These are phyloP conservation scores for Dendrobium catenatum DNA, from an alignment of 106 monocot genomes.

Conservation along the genomic window DNA sequence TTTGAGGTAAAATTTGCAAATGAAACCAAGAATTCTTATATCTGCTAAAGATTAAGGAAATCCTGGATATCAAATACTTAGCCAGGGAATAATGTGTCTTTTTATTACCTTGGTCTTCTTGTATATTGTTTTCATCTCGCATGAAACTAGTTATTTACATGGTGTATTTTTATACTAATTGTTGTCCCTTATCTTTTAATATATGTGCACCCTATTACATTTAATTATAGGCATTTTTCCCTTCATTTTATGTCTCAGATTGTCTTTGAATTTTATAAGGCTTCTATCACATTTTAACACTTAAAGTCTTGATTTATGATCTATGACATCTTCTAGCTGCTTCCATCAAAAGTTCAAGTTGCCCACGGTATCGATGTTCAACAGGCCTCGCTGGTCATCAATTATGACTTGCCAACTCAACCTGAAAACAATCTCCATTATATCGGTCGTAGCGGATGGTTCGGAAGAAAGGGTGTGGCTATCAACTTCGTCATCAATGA, in stretches of 20 bases:
- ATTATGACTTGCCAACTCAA: constrained; percentile 26
- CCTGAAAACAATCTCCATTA: constrained; percentile 18
- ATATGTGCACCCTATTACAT: not conserved
- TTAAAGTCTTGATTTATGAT: constrained; percentile 9
- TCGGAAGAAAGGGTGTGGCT: constrained; percentile 9
- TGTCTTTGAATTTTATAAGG: too few species aligned
- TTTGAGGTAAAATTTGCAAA: not conserved
- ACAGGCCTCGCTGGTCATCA: constrained; percentile 25
- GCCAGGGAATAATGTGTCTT: not conserved
- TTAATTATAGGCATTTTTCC: not conserved
- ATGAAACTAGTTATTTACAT: too few species aligned
- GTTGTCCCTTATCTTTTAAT: not conserved
- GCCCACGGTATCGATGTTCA: constrained; percentile 24
- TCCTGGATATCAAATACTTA: not conserved
- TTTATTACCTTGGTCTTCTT: not conserved
- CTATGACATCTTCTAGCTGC: constrained; percentile 49
- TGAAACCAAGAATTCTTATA: not conserved
- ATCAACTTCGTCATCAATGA: constrained; percentile 2
- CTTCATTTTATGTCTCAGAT: too few species aligned
- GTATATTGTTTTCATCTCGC: not conserved
- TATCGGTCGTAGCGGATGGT: constrained; percentile 14
- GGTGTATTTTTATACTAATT: too few species aligned
- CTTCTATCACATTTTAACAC: too few species aligned
- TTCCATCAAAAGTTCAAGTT: constrained; percentile 36
- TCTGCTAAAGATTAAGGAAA: not conserved